Evolutionary conservation across 495 filamentous ascomycete species (phyloP), one percentile per base, ranked within the genome.

Genomic region (Glarea lozoyensis): DNA sequence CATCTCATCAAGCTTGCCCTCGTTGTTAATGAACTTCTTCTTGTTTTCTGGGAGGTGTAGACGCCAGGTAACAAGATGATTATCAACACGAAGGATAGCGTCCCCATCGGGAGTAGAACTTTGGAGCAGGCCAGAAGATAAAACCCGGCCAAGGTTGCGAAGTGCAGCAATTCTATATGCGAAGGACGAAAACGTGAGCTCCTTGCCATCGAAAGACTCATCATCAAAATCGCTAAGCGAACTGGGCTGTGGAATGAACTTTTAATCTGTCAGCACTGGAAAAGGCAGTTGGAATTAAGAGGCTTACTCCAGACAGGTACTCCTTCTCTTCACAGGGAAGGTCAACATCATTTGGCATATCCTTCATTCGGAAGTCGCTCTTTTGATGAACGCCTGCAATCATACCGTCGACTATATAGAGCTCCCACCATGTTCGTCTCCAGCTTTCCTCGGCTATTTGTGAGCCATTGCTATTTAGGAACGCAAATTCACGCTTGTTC

Each of bases 381-480:
- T 72, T 56, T 41, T 70, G 62, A 46, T 78, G 67, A 30, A 75
- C 69, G 22, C 71, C 73, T 46, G 74, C 69, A 46, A 76, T 62
- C 74, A 75, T 72, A 25, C 79, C 79, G 48, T 94, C 87, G 11
- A 86, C 73, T 31, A 88, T 75, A 55, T 81, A 93, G 37, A 95
- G 60, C 50, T 93, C 86, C 88, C 88, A 95, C 88, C 86, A 94
- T 12, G 87, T 94, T 30, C 88, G 73, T 19, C 88, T 71, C 72
- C 85, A 78, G 55, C 81, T 82, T 56, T 95, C 88, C 49, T 74
- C 73, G 24, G 74, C 45, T 22, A 72, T 62, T 15, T 63, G 62
- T 36, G 69, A 66, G 16, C 65, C 63, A 29, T 59, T 58, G n/a
- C 68, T 70, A 40, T 70, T 57, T 2, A 65, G 44, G 1, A 60